phyloP scores from a whole-genome alignment of 2,329 filamentous ascomycete species.

The Chaetomium globosum region DNA sequence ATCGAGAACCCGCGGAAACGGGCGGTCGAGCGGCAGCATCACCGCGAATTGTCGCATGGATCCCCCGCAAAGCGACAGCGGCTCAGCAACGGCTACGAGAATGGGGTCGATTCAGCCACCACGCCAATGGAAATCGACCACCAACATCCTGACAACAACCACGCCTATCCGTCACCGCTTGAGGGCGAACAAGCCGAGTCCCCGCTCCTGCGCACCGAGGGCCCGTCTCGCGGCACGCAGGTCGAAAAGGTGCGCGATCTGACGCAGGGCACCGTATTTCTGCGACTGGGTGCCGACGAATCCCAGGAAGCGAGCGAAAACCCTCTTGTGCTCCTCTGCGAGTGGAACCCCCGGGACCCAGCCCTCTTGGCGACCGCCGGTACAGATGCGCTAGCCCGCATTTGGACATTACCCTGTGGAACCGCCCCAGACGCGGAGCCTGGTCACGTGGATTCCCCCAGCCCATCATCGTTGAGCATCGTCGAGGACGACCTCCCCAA shows the following conservation, averaged over 20 bases:
- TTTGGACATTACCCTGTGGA: constrained; percentile 65
- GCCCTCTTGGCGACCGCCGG: constrained; percentile 68
- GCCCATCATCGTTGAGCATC: constrained; percentile 51
- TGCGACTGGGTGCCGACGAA: constrained; percentile 56
- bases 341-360: constrained; percentile 68
- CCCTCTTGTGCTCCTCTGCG: constrained; percentile 67
- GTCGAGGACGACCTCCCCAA: constrained; percentile 57
- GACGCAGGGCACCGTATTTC: constrained; percentile 61
- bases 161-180: constrained; percentile 67
- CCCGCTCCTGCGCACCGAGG: constrained; percentile 59
- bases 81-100: constrained; percentile 65
- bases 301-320: constrained; percentile 49
- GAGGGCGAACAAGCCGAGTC: constrained; percentile 60
- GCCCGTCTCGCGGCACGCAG: constrained; percentile 66
- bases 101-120: constrained; percentile 54
- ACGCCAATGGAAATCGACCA: constrained; percentile 65
- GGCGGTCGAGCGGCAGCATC: constrained; percentile 50
- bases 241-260: constrained; percentile 66
- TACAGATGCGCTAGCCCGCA: constrained; percentile 69
- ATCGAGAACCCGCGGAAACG: constrained; percentile 56
- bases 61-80: constrained; percentile 62
- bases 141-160: constrained; percentile 49
- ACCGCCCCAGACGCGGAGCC: constrained; percentile 51
- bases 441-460: constrained; percentile 50
- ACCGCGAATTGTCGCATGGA: constrained; percentile 53